Evolutionary conservation across 345 rosid species (phyloP).

Genomic region (Pistacia vera): DNA sequence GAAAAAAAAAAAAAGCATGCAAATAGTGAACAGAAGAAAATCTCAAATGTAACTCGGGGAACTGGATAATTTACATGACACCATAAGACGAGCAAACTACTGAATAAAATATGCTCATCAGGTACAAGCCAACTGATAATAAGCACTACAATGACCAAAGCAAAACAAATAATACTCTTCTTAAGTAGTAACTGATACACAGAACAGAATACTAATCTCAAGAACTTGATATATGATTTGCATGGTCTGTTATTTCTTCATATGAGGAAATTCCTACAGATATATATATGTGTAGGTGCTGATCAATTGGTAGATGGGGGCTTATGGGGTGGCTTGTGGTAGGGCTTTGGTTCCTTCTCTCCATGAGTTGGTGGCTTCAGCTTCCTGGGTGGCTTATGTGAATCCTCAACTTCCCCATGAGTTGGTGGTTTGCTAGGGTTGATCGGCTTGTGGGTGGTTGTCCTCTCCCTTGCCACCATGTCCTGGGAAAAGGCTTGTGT

Average conservation of each 20-base stretch:
- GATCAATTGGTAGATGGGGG: slow-evolving; percentile 15
- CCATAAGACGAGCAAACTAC: too few relatives aligned
- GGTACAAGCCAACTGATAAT: too few relatives aligned
- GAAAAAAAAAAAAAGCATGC: too few relatives aligned
- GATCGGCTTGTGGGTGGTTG: slow-evolving; percentile 30
- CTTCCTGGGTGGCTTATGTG: slow-evolving; percentile 10
- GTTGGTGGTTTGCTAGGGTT: too few relatives aligned
- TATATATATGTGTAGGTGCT: too few relatives aligned
- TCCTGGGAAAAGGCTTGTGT: slow-evolving; percentile 1
- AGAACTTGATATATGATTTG: neutral
- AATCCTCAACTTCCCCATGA: slow-evolving; percentile 27
- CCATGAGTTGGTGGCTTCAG: slow-evolving; percentile 6
- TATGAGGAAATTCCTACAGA: neutral
- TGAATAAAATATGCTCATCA: too few relatives aligned
- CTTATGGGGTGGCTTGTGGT: slow-evolving; percentile 16
- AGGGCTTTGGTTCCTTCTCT: neutral
- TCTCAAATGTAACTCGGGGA: too few relatives aligned
- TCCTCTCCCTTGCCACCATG: slow-evolving; percentile 2
- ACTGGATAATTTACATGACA: too few relatives aligned
- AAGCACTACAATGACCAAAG: neutral
- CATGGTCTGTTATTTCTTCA: neutral
- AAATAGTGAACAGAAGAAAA: too few relatives aligned
- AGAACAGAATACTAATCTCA: neutral
- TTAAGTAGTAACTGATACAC: neutral
- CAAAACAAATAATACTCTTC: neutral